Evolutionary conservation across 164 flowering plant genomes (phyloP).

Genomic region (Tinospora cordifolia): DNA sequence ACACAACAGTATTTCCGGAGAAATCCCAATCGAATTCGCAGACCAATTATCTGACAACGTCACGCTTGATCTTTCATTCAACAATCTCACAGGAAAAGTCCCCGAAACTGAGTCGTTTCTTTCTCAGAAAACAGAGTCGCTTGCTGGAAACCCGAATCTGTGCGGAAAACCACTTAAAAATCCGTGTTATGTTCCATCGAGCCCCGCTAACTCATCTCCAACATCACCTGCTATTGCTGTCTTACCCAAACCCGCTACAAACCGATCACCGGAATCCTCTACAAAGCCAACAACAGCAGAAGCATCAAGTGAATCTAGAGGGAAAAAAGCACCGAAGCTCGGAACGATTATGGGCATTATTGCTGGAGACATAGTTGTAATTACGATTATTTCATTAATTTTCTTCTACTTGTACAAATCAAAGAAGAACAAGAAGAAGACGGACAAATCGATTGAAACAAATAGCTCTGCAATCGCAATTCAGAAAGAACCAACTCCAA

Average conservation of each 20-base stretch:
- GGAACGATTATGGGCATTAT: slow-evolving; percentile 43
- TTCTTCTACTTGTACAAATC: slow-evolving; percentile 42
- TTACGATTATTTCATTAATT: slow-evolving; percentile 38
- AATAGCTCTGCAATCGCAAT: neutral
- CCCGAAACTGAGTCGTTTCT: slow-evolving; percentile 40
- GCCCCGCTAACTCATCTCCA: slow-evolving; percentile 46
- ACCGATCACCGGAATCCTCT: slow-evolving; percentile 10
- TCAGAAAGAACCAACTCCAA: slow-evolving; percentile 11
- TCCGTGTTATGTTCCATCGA: slow-evolving; percentile 50
- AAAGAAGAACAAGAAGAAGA: slow-evolving; percentile 23
- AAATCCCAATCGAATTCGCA: slow-evolving; percentile 38
- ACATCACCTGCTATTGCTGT: slow-evolving; percentile 70
- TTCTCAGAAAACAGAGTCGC: slow-evolving; percentile 30
- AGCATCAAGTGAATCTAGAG: neutral
- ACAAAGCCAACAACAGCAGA: slow-evolving; percentile 9
- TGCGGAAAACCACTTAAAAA: slow-evolving; percentile 76
- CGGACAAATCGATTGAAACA: slow-evolving; percentile 9
- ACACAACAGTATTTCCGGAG: slow-evolving; percentile 47
- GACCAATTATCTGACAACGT: slow-evolving; percentile 34
- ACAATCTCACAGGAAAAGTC: slow-evolving; percentile 58
- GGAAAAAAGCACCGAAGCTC: slow-evolving; percentile 17
- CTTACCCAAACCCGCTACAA: slow-evolving; percentile 31
- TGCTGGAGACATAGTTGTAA: slow-evolving; percentile 49
- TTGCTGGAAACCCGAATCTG: slow-evolving; percentile 51
- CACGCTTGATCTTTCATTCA: slow-evolving; percentile 61